Conservation (phyloP, 306 rosid genomes). For the Myrica gale region DNA sequence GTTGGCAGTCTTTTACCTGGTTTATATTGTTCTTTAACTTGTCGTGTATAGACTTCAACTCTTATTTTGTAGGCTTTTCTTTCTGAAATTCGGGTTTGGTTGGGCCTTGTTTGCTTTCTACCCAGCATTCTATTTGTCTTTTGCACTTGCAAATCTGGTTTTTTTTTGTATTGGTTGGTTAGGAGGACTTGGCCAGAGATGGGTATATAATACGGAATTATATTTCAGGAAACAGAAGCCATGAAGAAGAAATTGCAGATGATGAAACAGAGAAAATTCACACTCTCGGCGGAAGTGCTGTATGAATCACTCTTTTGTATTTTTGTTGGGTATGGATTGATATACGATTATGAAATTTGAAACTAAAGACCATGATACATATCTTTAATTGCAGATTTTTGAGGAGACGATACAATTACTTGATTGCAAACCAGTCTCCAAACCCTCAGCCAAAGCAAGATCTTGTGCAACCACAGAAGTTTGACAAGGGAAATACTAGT, state of each 20-base stretch:
- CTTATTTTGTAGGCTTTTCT: not conserved
- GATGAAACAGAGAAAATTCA: conserved; percentile 57
- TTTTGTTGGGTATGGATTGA: not conserved
- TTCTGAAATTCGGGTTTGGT: not conserved
- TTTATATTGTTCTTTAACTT: not conserved
- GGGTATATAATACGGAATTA: conserved; percentile 17
- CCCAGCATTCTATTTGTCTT: not conserved
- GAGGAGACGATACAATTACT: conserved; percentile 59
- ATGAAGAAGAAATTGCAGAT: conserved; percentile 58
- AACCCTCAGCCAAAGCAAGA: conserved; percentile 44
- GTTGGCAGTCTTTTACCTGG: not conserved
- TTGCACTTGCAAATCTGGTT: conserved; percentile 16
- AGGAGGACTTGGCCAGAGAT: not conserved
- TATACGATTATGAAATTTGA: conserved; percentile 5
- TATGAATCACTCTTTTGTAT: conserved; percentile 26
- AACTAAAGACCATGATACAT: conserved; percentile 8
- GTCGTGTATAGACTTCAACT: not conserved
- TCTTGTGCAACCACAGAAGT: conserved; percentile 32
- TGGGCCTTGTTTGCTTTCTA: not conserved
- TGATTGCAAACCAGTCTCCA: conserved; percentile 43
- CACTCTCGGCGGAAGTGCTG: conserved; percentile 77
- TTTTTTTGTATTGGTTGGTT: not conserved
- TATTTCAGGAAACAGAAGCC: conserved; percentile 65
- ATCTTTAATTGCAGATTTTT: conserved; percentile 57
- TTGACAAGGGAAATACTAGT: conserved; percentile 36